Conservation (phyloP, 2,329 filamentous ascomycete genomes). For the Colletotrichum scovillei region DNA sequence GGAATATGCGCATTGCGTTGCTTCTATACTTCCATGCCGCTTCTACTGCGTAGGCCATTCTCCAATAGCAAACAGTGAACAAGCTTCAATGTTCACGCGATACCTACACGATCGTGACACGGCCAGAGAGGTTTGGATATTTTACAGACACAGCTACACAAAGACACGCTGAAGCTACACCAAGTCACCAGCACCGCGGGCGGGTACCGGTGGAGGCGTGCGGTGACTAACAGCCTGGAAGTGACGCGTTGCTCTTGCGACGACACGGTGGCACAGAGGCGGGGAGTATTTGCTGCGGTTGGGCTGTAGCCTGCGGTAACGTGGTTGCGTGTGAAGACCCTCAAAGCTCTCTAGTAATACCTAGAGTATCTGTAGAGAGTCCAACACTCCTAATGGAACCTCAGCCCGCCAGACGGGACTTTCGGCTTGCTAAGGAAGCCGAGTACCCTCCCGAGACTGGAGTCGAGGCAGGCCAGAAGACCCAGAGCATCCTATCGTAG, state of each 20-base stretch:
- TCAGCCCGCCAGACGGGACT: not conserved
- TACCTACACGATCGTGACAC: not conserved
- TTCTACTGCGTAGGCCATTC: not conserved
- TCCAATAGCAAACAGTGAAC: not conserved
- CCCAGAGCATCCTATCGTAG: not conserved
- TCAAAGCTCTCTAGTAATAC: not conserved
- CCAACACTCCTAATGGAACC: not conserved
- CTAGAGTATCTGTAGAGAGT: no score
- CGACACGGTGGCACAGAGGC: conserved; percentile 8
- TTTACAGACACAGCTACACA: not conserved
- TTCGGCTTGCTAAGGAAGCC: conserved; percentile 19
- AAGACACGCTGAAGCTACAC: not conserved
- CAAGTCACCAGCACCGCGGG: not conserved
- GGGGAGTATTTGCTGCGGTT: conserved; percentile 12
- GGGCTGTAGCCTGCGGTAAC: not conserved
- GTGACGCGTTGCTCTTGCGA: conserved; percentile 34
- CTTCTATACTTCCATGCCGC: not conserved
- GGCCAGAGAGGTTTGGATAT: not conserved
- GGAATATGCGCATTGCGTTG: not conserved
- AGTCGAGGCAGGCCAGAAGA: not conserved
- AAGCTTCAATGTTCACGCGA: not conserved
- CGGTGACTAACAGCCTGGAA: conserved; percentile 17
- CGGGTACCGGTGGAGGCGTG: conserved; percentile 21
- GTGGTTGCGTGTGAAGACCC: not conserved
- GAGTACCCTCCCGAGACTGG: not conserved